These are phyloP conservation scores for Dothistroma septosporum DNA, from an alignment of 2,329 filamentous ascomycete genomes.

Conservation along the genomic window DNA sequence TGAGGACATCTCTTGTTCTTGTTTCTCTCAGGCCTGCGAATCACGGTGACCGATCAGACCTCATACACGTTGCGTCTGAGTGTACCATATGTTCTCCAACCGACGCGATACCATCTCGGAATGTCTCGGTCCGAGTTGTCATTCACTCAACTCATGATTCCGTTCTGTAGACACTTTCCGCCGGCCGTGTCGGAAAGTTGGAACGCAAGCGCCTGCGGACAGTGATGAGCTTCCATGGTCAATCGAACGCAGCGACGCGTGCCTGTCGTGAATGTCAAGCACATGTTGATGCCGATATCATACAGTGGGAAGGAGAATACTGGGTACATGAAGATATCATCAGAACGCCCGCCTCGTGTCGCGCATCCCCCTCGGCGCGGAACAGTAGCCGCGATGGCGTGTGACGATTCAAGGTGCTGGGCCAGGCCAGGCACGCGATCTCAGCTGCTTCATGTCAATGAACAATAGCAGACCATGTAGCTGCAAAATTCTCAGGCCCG, in stretches of 20 bases:
- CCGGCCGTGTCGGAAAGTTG: neutral
- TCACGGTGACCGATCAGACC: neutral
- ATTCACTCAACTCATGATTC: neutral
- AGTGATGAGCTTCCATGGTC: too few relatives aligned
- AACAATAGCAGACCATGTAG: constrained; percentile 9
- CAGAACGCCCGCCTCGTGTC: neutral
- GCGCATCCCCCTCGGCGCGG: neutral
- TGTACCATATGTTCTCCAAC: neutral
- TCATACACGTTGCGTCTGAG: neutral
- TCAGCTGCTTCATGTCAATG: neutral
- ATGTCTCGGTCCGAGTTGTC: neutral
- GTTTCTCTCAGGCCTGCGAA: neutral
- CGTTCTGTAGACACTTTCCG: neutral
- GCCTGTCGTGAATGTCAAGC: too few relatives aligned
- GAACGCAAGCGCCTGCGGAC: neutral
- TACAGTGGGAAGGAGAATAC: too few relatives aligned
- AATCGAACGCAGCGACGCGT: too few relatives aligned
- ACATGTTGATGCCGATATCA: too few relatives aligned
- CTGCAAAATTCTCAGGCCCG: constrained; percentile 1
- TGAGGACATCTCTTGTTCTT: neutral
- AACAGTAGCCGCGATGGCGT: neutral
- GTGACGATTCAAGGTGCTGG: neutral
- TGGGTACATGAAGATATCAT: neutral
- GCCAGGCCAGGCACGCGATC: neutral
- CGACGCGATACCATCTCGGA: neutral